Evolutionary conservation across 108 stramenopile genomes (phyloP).

Genomic region (Cyclotella cryptica): DNA sequence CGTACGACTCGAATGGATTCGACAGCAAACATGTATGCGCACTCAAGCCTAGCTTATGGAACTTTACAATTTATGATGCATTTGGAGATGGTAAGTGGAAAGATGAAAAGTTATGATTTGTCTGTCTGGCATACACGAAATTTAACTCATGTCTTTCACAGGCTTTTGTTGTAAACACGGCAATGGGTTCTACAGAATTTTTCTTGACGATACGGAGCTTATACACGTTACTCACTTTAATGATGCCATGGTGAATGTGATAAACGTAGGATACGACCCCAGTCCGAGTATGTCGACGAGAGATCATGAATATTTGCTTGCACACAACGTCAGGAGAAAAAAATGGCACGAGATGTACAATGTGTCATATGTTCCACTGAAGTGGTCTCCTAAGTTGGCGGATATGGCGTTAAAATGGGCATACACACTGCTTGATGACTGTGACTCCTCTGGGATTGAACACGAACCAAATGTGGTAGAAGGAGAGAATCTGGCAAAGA

Average conservation of each 20-base stretch:
- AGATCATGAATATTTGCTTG: conserved; percentile 25
- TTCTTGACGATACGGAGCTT: conserved; percentile 21
- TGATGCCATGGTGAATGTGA: conserved; percentile 6
- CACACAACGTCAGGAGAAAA: conserved; percentile 36
- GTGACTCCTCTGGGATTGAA: conserved; percentile 30
- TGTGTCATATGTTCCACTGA: conserved; percentile 31
- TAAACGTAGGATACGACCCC: conserved; percentile 34
- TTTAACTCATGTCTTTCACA: not conserved
- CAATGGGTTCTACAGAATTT: conserved; percentile 32
- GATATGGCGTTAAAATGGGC: conserved; percentile 33
- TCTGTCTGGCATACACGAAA: not conserved
- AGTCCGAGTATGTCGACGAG: conserved; percentile 15
- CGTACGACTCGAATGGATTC: conserved; percentile 21
- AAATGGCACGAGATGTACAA: conserved; percentile 40
- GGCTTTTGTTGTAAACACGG: conserved; percentile 19
- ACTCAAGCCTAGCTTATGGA: not conserved
- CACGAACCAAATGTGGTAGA: conserved; percentile 25
- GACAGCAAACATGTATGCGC: conserved; percentile 21
- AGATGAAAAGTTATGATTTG: not conserved
- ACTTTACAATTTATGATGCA: conserved; percentile 21
- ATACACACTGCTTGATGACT: conserved; percentile 18
- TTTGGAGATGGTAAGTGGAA: conserved; percentile 30
- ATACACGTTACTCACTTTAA: conserved; percentile 23
- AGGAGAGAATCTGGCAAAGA: conserved; percentile 43
- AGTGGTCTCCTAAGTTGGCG: conserved; percentile 36